Evolutionary conservation across 2,329 filamentous ascomycete species (phyloP), one percentile per base, ranked within the genome.

Genomic region (Colletotrichum trifolii): DNA sequence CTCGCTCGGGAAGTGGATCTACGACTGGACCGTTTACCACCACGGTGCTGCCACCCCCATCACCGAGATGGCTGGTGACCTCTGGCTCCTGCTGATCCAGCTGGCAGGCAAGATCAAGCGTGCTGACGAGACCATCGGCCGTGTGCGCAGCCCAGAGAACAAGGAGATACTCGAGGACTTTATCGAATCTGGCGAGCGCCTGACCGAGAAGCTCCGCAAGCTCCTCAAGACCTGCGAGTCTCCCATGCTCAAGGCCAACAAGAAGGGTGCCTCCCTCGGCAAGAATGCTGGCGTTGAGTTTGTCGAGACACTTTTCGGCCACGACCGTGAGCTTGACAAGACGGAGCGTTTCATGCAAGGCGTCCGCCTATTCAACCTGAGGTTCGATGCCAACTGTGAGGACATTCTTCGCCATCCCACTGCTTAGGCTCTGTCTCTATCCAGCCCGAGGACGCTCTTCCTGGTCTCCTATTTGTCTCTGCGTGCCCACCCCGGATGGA

Each of bases 1-100:
- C 85, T 97, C 93, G 34, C 86, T 99, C 36, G 96, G 96, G 74
- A 97, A 97, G 81, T 99, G 96, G 96, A 96, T 99, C 74, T 99
- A 97, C 79, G 96, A 98, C 84, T 99, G 96, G 96, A 97, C 96
- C 15, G 93, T 97, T 69, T 97, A 93, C 82, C 90, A 91, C 76
- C 90, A 96, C 71, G 93, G 93, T 42, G 87, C 93, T 12, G 87
- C 87, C 45, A 93, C 91, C 10, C 92, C 94, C 54, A 92, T 97
- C 74, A 88, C 94, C 57, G 94, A 97, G 70, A 90, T 97, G 78
- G 94, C 96, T 2, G 96, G 95, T 71, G 94, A 98, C 73, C 85
- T 99, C 59, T 99, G 96, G 96, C 86, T 98, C 33, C 85, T 97
- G 53, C 87, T 98, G 64, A 98, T 98, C 77, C 92, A 97, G 79